A percentile compares a stretch with the other conserved stretches of the same genome.
Conservation (phyloP, 352 stramenopile species). For the Pythium grandisporangium region DNA sequence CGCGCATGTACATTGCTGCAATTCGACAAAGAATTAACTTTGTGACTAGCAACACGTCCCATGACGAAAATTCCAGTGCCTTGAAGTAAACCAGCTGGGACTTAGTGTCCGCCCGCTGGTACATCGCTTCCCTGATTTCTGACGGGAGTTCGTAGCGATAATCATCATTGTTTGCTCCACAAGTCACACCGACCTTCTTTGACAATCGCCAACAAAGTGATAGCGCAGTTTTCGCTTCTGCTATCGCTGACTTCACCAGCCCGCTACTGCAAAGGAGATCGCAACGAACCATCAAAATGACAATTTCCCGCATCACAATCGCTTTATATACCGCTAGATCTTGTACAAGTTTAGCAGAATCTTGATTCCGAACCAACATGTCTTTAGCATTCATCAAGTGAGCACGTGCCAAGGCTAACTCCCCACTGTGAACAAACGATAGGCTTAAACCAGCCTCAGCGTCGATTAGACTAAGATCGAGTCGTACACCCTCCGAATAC, state of each 20-base stretch:
- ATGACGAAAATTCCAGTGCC: slow-evolving; percentile 61
- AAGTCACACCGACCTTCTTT: slow-evolving; percentile 24
- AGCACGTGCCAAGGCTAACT: slow-evolving; percentile 1
- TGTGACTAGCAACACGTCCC: slow-evolving; percentile 45
- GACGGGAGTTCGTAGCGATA: slow-evolving; percentile 27
- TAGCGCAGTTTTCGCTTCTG: slow-evolving; percentile 44
- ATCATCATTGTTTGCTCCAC: background rate
- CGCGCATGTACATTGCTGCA: slow-evolving; percentile 37
- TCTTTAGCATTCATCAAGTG: slow-evolving; percentile 2
- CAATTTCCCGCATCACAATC: slow-evolving; percentile 33
- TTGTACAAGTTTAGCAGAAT: slow-evolving; percentile 2
- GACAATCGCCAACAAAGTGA: slow-evolving; percentile 62
- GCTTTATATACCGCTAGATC: slow-evolving; percentile 7
- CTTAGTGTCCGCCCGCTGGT: slow-evolving; percentile 4
- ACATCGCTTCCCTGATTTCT: slow-evolving; percentile 17
- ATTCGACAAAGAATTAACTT: slow-evolving; percentile 58
- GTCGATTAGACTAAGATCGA: no score
- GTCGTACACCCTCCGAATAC: no score
- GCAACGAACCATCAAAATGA: slow-evolving; percentile 37
- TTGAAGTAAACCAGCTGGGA: slow-evolving; percentile 32
- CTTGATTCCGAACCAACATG: slow-evolving; percentile 4
- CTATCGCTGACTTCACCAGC: slow-evolving; percentile 24
- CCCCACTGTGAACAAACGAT: background rate
- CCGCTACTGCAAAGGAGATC: slow-evolving; percentile 49
- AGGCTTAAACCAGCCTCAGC: slow-evolving; percentile 12